These are phyloP conservation scores for Botrytis hyacinthi DNA, from an alignment of 2,329 filamentous ascomycete genomes.

Conservation along the genomic window DNA sequence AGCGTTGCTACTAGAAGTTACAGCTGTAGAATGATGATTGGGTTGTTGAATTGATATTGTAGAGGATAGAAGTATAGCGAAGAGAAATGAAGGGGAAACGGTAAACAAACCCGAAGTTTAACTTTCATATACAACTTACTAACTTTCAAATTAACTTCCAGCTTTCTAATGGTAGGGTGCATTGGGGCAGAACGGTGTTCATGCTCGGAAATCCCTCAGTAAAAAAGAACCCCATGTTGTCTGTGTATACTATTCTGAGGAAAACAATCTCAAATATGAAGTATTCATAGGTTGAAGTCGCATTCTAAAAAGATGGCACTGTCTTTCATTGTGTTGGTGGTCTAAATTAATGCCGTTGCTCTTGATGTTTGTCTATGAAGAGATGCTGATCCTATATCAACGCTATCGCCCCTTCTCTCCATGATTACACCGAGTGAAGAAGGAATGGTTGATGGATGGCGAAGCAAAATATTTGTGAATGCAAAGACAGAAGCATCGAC, in stretches of 20 bases:
- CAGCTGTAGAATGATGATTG: no score
- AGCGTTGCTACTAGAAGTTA: neutral
- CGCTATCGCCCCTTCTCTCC: neutral
- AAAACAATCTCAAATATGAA: neutral
- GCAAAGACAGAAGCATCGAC: neutral
- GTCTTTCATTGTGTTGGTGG: neutral
- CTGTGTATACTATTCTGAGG: neutral
- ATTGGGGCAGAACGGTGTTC: neutral
- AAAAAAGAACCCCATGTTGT: no score
- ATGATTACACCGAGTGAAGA: neutral
- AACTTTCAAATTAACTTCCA: neutral
- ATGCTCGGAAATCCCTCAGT: neutral
- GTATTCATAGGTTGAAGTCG: neutral
- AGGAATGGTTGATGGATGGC: neutral
- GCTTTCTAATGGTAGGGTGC: neutral
- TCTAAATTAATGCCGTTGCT: neutral
- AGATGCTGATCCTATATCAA: neutral
- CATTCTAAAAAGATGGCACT: neutral
- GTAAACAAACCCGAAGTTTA: neutral
- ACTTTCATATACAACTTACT: neutral
- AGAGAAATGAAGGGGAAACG: neutral
- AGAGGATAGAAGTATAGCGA: neutral
- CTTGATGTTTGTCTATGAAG: neutral
- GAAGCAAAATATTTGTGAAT: neutral
- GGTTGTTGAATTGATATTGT: neutral